Conservation (phyloP, 1,284 basidiomycete genomes). For the Puccinia coronata region DNA sequence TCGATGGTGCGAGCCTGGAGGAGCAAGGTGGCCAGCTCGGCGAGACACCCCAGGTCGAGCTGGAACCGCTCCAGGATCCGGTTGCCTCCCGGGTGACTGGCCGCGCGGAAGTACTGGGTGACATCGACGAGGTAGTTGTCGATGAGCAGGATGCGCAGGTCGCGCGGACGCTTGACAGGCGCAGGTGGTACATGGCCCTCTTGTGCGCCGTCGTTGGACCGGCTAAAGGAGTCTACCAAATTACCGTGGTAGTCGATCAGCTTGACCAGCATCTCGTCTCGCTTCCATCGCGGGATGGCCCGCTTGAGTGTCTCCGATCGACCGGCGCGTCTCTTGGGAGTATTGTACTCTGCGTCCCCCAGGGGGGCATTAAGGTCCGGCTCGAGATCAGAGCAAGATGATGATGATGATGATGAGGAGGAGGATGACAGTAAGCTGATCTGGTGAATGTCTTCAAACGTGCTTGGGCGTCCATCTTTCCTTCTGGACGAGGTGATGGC, state of each 20-base stretch:
- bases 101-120: conserved; percentile 63
- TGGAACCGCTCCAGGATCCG: conserved; percentile 25
- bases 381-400: conserved; percentile 1
- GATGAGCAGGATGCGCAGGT: conserved; percentile 63
- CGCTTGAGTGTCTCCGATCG: not conserved
- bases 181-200: too few relatives aligned
- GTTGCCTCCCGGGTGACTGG: conserved; percentile 53
- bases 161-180: conserved; percentile 58
- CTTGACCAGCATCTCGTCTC: conserved; percentile 13
- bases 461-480: not conserved
- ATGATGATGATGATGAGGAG: conserved; percentile 28
- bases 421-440: conserved; percentile 21
- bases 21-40: not conserved
- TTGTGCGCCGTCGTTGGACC: too few relatives aligned
- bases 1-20: not conserved
- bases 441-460: conserved; percentile 27
- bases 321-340: not conserved
- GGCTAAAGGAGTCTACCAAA: not conserved
- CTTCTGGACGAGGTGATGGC: not conserved
- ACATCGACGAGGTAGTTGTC: conserved; percentile 69
- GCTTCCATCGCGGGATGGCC: not conserved
- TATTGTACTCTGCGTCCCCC: not conserved
- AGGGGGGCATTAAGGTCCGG: not conserved
- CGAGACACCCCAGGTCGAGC: conserved; percentile 44
- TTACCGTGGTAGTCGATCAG: not conserved